Evolutionary conservation across 2,329 filamentous ascomycete species (phyloP).

Genomic region (Truncatella angustata): DNA sequence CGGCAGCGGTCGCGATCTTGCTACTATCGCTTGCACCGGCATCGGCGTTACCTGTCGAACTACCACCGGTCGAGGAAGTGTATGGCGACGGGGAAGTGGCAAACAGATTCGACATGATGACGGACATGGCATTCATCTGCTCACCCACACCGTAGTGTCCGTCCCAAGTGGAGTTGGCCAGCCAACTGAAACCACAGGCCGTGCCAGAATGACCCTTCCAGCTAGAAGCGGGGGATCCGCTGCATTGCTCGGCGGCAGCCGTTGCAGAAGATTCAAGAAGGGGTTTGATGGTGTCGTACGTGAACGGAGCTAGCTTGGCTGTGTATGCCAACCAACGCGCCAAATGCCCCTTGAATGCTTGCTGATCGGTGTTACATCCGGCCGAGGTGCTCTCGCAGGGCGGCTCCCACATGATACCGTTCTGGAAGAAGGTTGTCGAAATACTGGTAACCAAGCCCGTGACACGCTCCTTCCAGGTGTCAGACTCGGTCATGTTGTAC

Average conservation of each 20-base stretch:
- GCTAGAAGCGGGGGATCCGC: constrained; percentile 17
- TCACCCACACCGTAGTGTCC: constrained; percentile 52
- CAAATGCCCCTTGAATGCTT: constrained; percentile 37
- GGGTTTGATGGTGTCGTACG: constrained; percentile 20
- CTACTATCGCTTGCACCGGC: constrained; percentile 20
- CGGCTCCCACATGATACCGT: constrained; percentile 51
- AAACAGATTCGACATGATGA: constrained; percentile 46
- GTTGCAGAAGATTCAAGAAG: constrained; percentile 30
- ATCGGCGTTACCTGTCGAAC: constrained; percentile 23
- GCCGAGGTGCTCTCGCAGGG: constrained; percentile 50
- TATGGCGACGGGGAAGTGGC: constrained; percentile 17
- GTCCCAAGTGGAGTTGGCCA: constrained; percentile 40
- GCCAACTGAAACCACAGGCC: constrained; percentile 54
- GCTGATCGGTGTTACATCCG: constrained; percentile 34
- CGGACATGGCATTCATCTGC: constrained; percentile 52
- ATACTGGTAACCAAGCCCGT: constrained; percentile 43
- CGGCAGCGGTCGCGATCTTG: constrained; percentile 18
- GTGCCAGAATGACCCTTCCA: constrained; percentile 29
- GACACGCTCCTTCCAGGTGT: constrained; percentile 43
- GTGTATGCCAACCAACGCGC: constrained; percentile 46
- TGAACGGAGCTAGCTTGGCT: constrained; percentile 29
- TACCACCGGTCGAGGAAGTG: constrained; percentile 22
- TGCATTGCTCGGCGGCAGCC: constrained; percentile 34
- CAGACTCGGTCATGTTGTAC: constrained; percentile 36
- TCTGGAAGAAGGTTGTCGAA: constrained; percentile 41